Conservation (phyloP, 208 protist genomes). For the Leishmania tarentolae region DNA sequence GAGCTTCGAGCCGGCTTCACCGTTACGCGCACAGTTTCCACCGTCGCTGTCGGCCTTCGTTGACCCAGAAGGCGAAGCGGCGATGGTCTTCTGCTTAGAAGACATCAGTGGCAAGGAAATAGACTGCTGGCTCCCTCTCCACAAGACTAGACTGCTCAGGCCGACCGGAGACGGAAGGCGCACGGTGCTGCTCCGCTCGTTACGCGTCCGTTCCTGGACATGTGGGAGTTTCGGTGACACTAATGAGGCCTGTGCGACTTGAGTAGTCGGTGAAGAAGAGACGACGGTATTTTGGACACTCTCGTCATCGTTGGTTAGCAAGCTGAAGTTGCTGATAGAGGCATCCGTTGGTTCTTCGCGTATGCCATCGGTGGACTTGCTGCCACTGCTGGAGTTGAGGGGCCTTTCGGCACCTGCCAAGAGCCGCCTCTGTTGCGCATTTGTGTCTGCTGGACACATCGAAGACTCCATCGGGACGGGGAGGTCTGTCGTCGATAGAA, state of each 20-base stretch:
- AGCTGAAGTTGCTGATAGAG: neutral
- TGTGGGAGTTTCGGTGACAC: neutral
- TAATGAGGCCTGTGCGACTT: neutral
- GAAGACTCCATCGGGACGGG: neutral
- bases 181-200: neutral
- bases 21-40: neutral
- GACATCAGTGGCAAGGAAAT: neutral
- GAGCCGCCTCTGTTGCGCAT: neutral
- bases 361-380: neutral
- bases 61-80: neutral
- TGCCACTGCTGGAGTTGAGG: neutral
- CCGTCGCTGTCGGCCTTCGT: neutral
- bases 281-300: neutral
- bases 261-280: neutral
- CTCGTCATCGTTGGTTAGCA: neutral
- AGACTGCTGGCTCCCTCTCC: neutral
- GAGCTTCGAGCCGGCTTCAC: neutral
- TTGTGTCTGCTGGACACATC: neutral
- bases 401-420: neutral
- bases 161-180: conserved; percentile 14
- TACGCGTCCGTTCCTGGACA: neutral
- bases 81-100: neutral
- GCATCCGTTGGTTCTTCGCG: neutral
- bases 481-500: neutral
- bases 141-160: conserved; percentile 4